A percentile compares a stretch with the other conserved stretches of the same genome.
phyloP scores from a whole-genome alignment of 169 alveolate species.

The Plasmodium vinckei region DNA sequence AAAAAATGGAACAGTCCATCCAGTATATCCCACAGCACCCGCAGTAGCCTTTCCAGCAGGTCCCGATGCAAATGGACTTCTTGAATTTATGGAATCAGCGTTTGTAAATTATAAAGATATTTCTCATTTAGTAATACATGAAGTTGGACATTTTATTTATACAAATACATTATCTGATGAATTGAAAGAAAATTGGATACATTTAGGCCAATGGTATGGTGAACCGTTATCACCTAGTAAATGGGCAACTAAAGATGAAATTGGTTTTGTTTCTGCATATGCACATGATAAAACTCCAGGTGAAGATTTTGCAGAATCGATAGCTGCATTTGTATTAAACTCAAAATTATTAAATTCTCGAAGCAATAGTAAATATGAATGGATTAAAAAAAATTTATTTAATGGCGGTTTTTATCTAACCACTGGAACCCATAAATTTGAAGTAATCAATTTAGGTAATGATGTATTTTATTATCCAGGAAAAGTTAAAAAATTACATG shows the following conservation, averaged over 20 bases:
- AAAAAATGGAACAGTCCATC: conserved; percentile 83
- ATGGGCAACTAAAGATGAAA: conserved; percentile 84
- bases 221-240: conserved; percentile 84
- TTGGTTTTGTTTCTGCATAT: conserved; percentile 83
- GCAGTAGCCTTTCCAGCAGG: conserved; percentile 89
- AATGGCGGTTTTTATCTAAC: conserved; percentile 83
- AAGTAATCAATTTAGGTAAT: conserved; percentile 84
- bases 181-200: conserved; percentile 73
- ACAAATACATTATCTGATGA: conserved; percentile 76
- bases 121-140: conserved; percentile 82
- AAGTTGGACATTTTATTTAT: conserved; percentile 83
- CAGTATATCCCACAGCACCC: conserved; percentile 87
- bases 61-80: conserved; percentile 76
- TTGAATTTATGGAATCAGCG: conserved; percentile 87
- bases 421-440: conserved; percentile 82
- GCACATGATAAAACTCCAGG: conserved; percentile 86
- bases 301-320: conserved; percentile 85
- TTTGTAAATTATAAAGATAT: conserved; percentile 82
- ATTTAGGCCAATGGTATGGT: conserved; percentile 82
- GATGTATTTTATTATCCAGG: conserved; percentile 85
- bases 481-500: conserved; percentile 73
- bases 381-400: conserved; percentile 79
- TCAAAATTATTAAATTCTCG: conserved; percentile 80
- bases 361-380: conserved; percentile 73
- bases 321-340: conserved; percentile 83